phyloP scores from a whole-genome alignment of 225 moss, liverwort and hornwort genomes.

The Marchantia polymorpha region DNA sequence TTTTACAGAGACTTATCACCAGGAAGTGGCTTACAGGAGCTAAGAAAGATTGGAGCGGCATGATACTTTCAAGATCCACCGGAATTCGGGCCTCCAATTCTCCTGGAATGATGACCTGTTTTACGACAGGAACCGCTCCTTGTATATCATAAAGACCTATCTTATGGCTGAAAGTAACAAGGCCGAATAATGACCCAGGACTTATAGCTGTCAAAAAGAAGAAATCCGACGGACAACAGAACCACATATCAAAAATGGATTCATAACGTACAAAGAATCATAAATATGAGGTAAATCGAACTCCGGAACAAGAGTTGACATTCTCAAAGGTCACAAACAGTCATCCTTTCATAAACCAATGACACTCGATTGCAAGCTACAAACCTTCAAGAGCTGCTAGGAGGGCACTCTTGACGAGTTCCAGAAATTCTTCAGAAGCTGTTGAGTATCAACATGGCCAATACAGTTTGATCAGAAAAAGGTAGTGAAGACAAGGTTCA shows the following conservation, averaged over 20 bases:
- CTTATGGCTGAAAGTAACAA: slow-evolving; percentile 96
- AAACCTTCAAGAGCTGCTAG: slow-evolving; percentile 99
- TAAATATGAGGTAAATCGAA: no score
- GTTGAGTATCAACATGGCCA: not conserved
- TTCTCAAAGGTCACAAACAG: no score
- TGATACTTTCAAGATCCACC: slow-evolving; percentile 77
- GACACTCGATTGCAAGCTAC: not conserved
- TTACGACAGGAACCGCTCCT: slow-evolving; percentile 93
- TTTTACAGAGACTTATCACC: not conserved
- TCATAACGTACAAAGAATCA: not conserved
- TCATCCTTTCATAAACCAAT: no score
- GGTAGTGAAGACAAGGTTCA: not conserved
- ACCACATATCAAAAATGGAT: not conserved
- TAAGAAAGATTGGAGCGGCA: slow-evolving; percentile 84
- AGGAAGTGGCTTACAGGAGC: slow-evolving; percentile 70
- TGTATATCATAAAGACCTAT: slow-evolving; percentile 98
- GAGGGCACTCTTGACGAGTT: slow-evolving; percentile 96
- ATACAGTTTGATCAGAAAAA: not conserved
- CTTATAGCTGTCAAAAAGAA: slow-evolving; percentile 63
- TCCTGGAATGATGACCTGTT: slow-evolving; percentile 88
- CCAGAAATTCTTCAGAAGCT: slow-evolving; percentile 99
- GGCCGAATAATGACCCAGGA: slow-evolving; percentile 87
- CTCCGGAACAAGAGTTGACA: no score
- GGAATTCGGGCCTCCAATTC: slow-evolving; percentile 83
- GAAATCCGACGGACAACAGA: slow-evolving; percentile 7